These are phyloP conservation scores for Cutaneotrichosporon curvatum DNA, from an alignment of 1,284 basidiomycete genomes.

Conservation along the genomic window DNA sequence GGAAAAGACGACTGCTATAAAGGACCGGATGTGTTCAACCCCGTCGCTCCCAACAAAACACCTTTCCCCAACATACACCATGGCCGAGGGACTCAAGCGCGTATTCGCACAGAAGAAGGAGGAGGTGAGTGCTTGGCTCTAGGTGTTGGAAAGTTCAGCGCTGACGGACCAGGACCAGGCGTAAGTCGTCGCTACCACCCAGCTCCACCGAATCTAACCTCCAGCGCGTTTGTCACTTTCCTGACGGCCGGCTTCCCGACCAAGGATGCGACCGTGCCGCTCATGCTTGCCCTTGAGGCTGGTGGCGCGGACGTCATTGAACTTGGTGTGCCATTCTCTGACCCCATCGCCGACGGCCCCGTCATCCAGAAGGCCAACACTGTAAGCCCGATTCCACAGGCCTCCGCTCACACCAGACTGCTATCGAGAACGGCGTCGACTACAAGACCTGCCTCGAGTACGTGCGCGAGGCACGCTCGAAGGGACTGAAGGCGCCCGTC, in stretches of 20 bases:
- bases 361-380: conserved; percentile 88
- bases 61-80: conserved; percentile 37
- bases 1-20: background rate
- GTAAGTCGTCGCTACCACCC: conserved; percentile 16
- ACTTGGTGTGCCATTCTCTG: conserved; percentile 91
- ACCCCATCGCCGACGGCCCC: conserved; percentile 90
- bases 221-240: conserved; percentile 75
- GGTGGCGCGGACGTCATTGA: conserved; percentile 95
- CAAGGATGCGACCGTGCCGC: conserved; percentile 69
- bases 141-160: background rate
- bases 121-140: conserved; percentile 54
- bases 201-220: conserved; percentile 34
- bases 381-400: conserved; percentile 50
- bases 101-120: conserved; percentile 66
- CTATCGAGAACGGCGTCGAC: conserved; percentile 69
- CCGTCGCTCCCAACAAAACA: background rate
- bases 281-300: conserved; percentile 82
- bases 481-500: conserved; percentile 78
- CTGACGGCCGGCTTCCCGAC: conserved; percentile 85
- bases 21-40: too few relatives aligned
- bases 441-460: conserved; percentile 69
- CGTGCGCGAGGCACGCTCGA: conserved; percentile 67
- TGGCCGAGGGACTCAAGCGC: conserved; percentile 65
- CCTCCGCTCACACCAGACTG: conserved; percentile 53
- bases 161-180: conserved; percentile 31